phyloP scores from a whole-genome alignment of 495 filamentous ascomycete species.

The Annulohypoxylon maeteangense region DNA sequence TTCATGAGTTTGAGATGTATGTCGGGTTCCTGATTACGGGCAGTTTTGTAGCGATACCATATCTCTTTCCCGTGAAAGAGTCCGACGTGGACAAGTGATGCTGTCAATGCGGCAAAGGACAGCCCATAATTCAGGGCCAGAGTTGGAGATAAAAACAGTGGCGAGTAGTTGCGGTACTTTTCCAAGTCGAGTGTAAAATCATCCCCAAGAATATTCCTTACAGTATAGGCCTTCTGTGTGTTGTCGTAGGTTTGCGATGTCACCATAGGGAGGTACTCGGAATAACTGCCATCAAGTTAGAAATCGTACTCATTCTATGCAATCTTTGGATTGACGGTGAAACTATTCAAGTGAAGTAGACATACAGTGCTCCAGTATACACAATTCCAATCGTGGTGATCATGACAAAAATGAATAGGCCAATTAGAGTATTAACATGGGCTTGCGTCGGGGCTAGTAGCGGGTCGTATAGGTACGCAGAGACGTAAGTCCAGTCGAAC shows the following conservation, averaged over 20 bases:
- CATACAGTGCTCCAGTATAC: conserved; percentile 62
- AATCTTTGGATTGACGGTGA: conserved; percentile 44
- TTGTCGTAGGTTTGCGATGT: conserved; percentile 70
- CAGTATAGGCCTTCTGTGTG: conserved; percentile 62
- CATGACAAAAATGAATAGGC: conserved; percentile 64
- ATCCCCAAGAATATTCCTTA: conserved; percentile 62
- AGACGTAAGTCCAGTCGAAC: conserved; percentile 73
- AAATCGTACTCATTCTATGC: background rate
- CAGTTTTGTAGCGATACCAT: conserved; percentile 58
- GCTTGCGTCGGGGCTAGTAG: conserved; percentile 67
- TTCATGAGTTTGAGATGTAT: conserved; percentile 72
- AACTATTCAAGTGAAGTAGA: conserved; percentile 40
- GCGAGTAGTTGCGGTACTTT: conserved; percentile 68
- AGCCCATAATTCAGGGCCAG: conserved; percentile 69
- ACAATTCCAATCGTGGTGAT: conserved; percentile 64
- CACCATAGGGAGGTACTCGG: conserved; percentile 48
- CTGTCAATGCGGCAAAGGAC: conserved; percentile 67
- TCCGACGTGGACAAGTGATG: conserved; percentile 64
- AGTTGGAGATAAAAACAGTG: conserved; percentile 69
- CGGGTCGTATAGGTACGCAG: conserved; percentile 67
- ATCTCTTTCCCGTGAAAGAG: conserved; percentile 68
- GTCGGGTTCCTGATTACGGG: conserved; percentile 66
- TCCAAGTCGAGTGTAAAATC: conserved; percentile 63
- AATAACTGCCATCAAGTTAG: conserved; percentile 39
- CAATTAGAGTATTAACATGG: conserved; percentile 68